Evolutionary conservation across 345 rosid species (phyloP).

Genomic region (Rhodomyrtus tomentosa): DNA sequence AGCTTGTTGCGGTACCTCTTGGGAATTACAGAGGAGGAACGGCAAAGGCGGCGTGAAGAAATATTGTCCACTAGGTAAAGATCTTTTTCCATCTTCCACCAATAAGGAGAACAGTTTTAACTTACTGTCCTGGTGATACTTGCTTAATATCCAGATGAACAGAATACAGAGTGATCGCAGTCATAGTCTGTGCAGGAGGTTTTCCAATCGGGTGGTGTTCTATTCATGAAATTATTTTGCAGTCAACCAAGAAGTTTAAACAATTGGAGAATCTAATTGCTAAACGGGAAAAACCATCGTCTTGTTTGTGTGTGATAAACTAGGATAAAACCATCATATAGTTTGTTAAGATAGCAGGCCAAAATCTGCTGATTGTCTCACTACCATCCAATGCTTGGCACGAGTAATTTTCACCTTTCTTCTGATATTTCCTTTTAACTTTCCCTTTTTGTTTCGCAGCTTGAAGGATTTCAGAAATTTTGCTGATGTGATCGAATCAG

Average conservation of each 20-base stretch:
- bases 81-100: not conserved
- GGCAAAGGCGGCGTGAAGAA: conserved; percentile 77
- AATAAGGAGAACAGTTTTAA: not conserved
- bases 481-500: conserved; percentile 51
- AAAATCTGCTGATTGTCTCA: not conserved
- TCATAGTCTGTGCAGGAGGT: not conserved
- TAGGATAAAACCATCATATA: not conserved
- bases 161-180: not conserved
- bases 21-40: conserved; percentile 82
- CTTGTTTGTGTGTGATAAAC: not conserved
- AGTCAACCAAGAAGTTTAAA: not conserved
- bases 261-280: not conserved
- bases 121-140: not conserved
- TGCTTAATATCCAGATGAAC: not conserved
- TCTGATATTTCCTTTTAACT: not conserved
- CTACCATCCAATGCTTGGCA: not conserved
- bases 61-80: conserved; percentile 78
- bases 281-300: not conserved
- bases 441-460: conserved; percentile 21
- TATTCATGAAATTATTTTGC: not conserved
- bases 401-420: not conserved
- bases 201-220: not conserved
- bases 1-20: conserved; percentile 62
- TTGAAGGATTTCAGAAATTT: conserved; percentile 80
- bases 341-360: not conserved